Evolutionary conservation across 257 asterid species (phyloP).

Genomic region (Prunella vulgaris): DNA sequence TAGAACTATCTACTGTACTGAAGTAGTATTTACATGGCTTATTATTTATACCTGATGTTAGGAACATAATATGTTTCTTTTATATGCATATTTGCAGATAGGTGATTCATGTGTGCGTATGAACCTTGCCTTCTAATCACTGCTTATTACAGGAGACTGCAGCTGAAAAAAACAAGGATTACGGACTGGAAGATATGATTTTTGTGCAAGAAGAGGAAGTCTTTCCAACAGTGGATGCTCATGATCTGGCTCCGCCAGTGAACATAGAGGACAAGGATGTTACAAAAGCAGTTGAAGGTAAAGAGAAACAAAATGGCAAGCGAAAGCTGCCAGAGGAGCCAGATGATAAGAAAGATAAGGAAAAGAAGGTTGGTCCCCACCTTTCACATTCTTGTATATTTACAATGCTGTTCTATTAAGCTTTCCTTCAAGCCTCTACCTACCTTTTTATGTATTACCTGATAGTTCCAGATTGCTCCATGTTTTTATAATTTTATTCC

Average conservation of each 20-base stretch:
- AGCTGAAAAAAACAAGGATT: slow-evolving; percentile 34
- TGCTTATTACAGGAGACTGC: slow-evolving; percentile 48
- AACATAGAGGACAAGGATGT: slow-evolving; percentile 34
- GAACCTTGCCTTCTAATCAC: background rate
- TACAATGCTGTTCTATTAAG: slow-evolving; percentile 16
- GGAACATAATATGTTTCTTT: background rate
- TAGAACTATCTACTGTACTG: background rate
- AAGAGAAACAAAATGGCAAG: slow-evolving; percentile 38
- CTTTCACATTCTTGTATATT: slow-evolving; percentile 3
- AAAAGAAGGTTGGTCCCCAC: slow-evolving; percentile 61
- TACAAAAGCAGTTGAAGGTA: slow-evolving; percentile 39
- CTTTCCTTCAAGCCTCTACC: background rate
- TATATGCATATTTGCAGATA: background rate
- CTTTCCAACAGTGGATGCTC: slow-evolving; percentile 38
- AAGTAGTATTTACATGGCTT: background rate
- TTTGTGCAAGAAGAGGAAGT: slow-evolving; percentile 73
- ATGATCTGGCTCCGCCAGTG: slow-evolving; percentile 18
- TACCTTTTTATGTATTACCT: background rate
- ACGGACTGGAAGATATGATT: slow-evolving; percentile 65
- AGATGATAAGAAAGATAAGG: slow-evolving; percentile 51
- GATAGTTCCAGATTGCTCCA: background rate
- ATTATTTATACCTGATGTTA: background rate
- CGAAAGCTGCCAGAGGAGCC: slow-evolving; percentile 56
- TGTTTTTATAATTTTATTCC: slow-evolving; percentile 1
- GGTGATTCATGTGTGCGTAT: slow-evolving; percentile 8